Base-by-base conservation (phyloP, 352 stramenopile species). In the Phytophthora cryptogea region DNA sequence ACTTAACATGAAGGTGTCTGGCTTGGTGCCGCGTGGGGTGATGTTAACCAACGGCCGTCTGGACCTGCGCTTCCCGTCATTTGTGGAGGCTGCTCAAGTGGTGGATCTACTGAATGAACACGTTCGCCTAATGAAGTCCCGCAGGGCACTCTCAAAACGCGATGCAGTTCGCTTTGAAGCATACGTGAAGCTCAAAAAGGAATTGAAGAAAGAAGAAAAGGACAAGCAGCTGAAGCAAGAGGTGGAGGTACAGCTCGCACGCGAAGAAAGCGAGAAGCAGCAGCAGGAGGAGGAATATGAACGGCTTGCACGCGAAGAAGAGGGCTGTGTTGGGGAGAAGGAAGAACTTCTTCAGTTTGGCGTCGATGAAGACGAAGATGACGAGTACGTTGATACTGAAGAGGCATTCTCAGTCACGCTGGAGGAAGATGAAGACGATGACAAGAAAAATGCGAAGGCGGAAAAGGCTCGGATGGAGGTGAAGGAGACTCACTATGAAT, bases 21-120 rank as follows among this genome's bases (percentile, higher is more conserved):
- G 66, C 40, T 66, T 75, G 37, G 66, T 92, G 58, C 83, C 85
- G 2, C 76, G 66, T 20, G 83, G 79, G 27, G 75, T 90, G 8
- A 68, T 92, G 63, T 26, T 92, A 33, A 89, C 83, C 36, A 94
- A 87, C 53, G 86, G 86, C 17, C 78, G 81, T 31, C 49, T 95
- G 52, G 86, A 95, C 59, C 68, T 95, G 31, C 66, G 52, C 11
- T 92, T 95, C 40, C 63, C 68, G 26, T 85, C 76, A 17, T 95
- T 92, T 49, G 57, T 72, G 11, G 79, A 95, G 54, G 83, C 86
- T 3, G 83, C 84, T 30, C 80, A 92, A 64, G 85, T 84, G 5
- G 68, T 92, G 1, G 81, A 91, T 1, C 16, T 87, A n/a, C 58
- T 95, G 48, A 44, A 84, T 39, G 50, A 57, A n/a, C 57, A 90